Evolutionary conservation across 306 rosid species (phyloP), one percentile per base, ranked within the genome.

Genomic region (Trifolium subterraneum): DNA sequence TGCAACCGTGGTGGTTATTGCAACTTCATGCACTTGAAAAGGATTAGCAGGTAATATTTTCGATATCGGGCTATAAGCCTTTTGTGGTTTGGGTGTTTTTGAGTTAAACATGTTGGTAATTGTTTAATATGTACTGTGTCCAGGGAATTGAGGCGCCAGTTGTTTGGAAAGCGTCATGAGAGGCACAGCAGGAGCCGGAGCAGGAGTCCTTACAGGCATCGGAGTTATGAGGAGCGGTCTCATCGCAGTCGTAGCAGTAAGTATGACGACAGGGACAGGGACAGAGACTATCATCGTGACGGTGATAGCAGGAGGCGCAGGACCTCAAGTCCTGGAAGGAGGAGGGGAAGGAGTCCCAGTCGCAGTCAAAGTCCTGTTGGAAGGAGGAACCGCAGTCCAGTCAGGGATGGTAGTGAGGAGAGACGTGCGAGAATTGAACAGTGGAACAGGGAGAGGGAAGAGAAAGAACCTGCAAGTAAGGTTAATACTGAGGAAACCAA

Each of bases 361-460:
- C 82, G 75, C 50, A 88, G 90, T 38, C 83, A 73, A 59, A 84
- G 90, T 78, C 89, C 90, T 76, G 83, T 61, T 36, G 79, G 78
- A 55, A 84, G 89, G 83, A 86, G 78, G 73, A 78, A 84, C 36
- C 84, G 31, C 6, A 86, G 89, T 84, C 91, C 97, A 0, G 82
- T 83, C 23, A 92, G 97, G 75, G 96, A 85, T 50, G 84, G 88
- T 64, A 92, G 97, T 70, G 96, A 88, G 77, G 97, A 92, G 88
- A 86, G 97, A 52, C 87, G 93, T 41, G 97, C 97, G 54, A 89
- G 84, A 80, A 89, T 92, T 83, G 96, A 85, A 69, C 97, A 86
- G 72, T 92, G 97, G 97, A 92, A 89, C 80, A 78, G 91, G 82
- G 97, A 92, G 84, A 88, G 71, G 73, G 97, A 88, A 52, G 75